Evolutionary conservation across 2,329 filamentous ascomycete species (phyloP).

Genomic region (Rhynchosporium graminicola): DNA sequence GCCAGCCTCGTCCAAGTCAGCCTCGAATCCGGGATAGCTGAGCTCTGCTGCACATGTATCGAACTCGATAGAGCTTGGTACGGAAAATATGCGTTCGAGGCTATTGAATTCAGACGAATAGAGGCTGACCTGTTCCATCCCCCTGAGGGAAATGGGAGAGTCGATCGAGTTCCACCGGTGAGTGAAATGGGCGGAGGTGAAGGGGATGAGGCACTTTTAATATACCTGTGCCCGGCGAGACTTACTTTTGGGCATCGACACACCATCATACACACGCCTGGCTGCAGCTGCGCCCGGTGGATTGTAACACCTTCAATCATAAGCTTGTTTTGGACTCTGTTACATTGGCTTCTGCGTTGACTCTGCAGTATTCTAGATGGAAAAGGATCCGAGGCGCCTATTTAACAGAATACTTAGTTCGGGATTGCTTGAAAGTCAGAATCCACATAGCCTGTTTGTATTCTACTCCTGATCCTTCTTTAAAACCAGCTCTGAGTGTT

Average conservation of each 20-base stretch:
- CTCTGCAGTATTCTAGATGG: neutral
- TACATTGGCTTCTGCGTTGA: neutral
- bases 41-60: neutral
- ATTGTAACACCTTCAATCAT: neutral
- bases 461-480: too few relatives aligned
- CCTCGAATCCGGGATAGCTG: neutral
- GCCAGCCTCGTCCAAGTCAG: constrained; percentile 2
- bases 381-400: neutral
- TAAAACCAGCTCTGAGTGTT: too few relatives aligned
- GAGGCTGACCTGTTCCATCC: constrained; percentile 4
- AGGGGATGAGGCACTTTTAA: neutral
- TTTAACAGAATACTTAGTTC: neutral
- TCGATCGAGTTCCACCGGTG: neutral
- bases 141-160: neutral
- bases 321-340: too few relatives aligned
- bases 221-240: neutral
- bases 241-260: neutral
- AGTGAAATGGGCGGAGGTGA: neutral
- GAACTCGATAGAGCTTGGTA: neutral
- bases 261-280: constrained; percentile 1
- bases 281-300: neutral
- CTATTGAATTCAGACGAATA: neutral
- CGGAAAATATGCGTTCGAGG: neutral
- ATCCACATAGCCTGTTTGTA: neutral
- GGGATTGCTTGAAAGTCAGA: neutral